phyloP scores from a whole-genome alignment of 306 rosid genomes.

The Echinosophora koreensis region DNA sequence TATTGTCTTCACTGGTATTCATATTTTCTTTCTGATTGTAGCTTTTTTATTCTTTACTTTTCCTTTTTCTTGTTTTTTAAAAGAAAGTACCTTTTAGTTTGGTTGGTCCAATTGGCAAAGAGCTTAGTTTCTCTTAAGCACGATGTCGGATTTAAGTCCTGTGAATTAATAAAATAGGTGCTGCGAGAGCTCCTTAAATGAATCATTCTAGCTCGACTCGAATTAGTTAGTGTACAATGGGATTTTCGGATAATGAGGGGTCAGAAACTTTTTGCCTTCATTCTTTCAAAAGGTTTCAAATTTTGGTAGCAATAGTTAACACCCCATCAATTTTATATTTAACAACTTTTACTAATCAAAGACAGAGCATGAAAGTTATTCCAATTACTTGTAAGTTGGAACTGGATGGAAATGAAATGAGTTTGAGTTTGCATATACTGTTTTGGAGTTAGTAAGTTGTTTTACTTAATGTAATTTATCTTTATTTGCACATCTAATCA shows the following conservation, averaged over 20 bases:
- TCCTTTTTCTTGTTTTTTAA: conserved; percentile 12
- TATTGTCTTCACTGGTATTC: conserved; percentile 87
- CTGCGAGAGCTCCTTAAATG: no score
- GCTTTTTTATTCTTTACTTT: not conserved
- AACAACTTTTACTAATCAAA: conserved; percentile 6
- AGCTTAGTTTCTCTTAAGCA: no score
- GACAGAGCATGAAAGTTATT: conserved; percentile 1
- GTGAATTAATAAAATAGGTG: no score
- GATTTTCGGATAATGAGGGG: no score
- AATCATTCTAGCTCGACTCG: no score
- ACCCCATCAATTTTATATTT: not conserved
- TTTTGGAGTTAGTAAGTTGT: conserved; percentile 1
- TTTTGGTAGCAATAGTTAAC: conserved; percentile 18
- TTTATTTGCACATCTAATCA: conserved; percentile 25
- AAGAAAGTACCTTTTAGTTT: not conserved
- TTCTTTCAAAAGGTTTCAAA: not conserved
- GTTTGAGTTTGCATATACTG: not conserved
- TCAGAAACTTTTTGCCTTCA: not conserved
- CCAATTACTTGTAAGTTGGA: conserved; percentile 23
- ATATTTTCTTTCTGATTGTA: conserved; percentile 17
- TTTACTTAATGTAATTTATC: not conserved
- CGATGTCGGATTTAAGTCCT: no score
- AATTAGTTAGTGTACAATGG: no score
- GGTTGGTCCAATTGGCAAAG: no score
- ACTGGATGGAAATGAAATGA: conserved; percentile 32